Evolutionary conservation across 169 alveolate genomes (phyloP).

Genomic region (Cyclospora cayetanensis): DNA sequence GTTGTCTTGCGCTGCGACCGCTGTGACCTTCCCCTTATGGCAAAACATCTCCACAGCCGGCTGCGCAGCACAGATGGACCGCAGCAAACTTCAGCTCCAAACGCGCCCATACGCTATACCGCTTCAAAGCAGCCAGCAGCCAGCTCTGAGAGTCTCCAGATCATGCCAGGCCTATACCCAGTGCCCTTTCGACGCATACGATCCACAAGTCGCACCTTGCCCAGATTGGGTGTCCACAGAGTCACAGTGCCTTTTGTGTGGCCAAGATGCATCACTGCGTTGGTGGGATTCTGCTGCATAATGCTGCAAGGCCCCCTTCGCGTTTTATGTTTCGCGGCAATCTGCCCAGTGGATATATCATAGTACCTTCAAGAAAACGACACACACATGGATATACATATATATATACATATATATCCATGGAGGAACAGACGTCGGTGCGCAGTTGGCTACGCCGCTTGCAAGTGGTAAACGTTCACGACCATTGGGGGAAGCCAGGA

Average conservation of each 20-base stretch:
- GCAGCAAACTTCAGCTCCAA: not conserved
- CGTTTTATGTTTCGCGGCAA: constrained; percentile 85
- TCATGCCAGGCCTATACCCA: not conserved
- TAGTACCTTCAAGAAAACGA: constrained; percentile 76
- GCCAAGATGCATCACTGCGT: constrained; percentile 91
- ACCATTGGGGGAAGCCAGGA: not conserved
- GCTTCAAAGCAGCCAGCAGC: too few relatives aligned
- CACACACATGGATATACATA: not conserved
- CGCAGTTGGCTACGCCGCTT: not conserved
- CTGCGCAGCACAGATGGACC: constrained; percentile 31
- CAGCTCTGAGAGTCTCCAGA: not conserved
- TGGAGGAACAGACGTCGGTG: not conserved
- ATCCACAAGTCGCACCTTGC: constrained; percentile 5
- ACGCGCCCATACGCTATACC: not conserved
- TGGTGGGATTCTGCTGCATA: constrained; percentile 84
- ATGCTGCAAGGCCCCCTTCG: constrained; percentile 86
- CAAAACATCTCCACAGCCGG: constrained; percentile 72
- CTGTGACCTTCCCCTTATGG: constrained; percentile 69
- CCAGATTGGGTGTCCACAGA: constrained; percentile 92
- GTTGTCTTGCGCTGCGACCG: constrained; percentile 47
- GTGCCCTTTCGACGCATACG: not conserved
- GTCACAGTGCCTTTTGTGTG: constrained; percentile 91
- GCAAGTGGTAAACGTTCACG: not conserved
- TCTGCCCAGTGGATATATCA: constrained; percentile 92
- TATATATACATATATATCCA: too few relatives aligned